These are phyloP conservation scores for Candida frijolesensis DNA, from an alignment of 1,139 yeast genomes.

Conservation along the genomic window DNA sequence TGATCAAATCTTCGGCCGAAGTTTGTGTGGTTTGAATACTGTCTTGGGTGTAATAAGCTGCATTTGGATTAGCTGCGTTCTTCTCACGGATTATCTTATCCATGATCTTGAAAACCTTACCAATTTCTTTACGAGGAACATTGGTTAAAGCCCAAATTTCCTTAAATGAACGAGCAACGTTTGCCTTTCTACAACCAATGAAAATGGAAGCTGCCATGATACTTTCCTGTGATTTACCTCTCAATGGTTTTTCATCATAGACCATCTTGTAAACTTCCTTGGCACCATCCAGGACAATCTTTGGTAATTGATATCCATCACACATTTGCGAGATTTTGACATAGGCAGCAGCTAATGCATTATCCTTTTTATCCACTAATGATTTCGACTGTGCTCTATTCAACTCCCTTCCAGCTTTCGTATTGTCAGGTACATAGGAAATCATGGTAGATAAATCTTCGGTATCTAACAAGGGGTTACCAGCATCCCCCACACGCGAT, in stretches of 20 bases:
- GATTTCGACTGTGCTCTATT: conserved; percentile 88
- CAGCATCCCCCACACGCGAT: conserved; percentile 98
- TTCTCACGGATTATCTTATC: conserved; percentile 73
- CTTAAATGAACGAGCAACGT: conserved; percentile 92
- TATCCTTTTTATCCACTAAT: conserved; percentile 83
- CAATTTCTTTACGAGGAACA: conserved; percentile 93
- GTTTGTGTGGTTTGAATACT: conserved; percentile 85
- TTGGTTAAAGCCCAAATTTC: conserved; percentile 95
- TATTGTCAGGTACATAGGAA: conserved; percentile 79
- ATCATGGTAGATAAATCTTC: conserved; percentile 93
- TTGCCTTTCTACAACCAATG: conserved; percentile 92
- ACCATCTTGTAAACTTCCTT: conserved; percentile 94
- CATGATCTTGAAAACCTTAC: conserved; percentile 83
- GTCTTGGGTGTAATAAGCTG: conserved; percentile 41
- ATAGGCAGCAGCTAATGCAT: conserved; percentile 85
- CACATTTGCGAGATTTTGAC: conserved; percentile 94
- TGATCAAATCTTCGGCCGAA: conserved; percentile 89
- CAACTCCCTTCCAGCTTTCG: conserved; percentile 79
- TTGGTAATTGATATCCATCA: conserved; percentile 93
- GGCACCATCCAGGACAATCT: conserved; percentile 95
- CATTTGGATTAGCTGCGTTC: conserved; percentile 49
- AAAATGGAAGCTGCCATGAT: conserved; percentile 97
- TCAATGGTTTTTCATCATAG: conserved; percentile 80
- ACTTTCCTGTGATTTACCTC: conserved; percentile 91
- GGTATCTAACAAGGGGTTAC: conserved; percentile 90